Base-by-base conservation (phyloP, 1,139 yeast species). In the Yamadazyma dendronema region DNA sequence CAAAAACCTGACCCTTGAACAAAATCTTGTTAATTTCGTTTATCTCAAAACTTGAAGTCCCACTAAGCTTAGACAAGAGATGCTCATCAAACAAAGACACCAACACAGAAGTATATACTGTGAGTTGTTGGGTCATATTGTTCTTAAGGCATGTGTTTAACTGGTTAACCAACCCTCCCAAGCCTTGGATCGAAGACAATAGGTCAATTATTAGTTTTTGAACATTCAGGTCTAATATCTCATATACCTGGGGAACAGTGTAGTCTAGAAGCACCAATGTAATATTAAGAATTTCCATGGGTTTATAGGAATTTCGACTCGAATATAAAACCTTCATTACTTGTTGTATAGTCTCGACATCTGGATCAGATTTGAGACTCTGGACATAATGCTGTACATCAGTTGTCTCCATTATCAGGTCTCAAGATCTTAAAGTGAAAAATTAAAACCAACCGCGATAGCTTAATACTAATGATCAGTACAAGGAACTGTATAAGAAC, bases 11-110 rank as follows among this genome's bases (percentile, higher is more conserved):
- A 0, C 76, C 75, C 36, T 56, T 64, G 44, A 62, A 69, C 4
- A 71, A 13, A 7, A 69, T 46, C 38, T 63, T 66, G 36, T 68
- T 72, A 10, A 67, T 43, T 39, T 69, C 75, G 35, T 54, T 60
- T 6, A 47, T 31, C 32, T 61, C 59, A 5, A 52, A 16, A 3
- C 7, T 21, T 21, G 16, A 40, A 16, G 4, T 14, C 34, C 28
- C 64, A 37, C 3, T 33, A 39, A 4, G 27, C 4, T 5, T n/a
- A n/a, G n/a, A n/a, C n/a, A 57, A 43, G 19, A 65, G 43, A 3
- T 47, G 46, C 4, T 50, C 47, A 12, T 52, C 39, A 23, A 65
- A 54, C 2, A 58, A 47, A 17, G 40, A 36, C 10, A 22, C 30
- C 15, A 56, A 38, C n/a, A 54, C 39, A 2, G 35, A 35, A 12